Base-by-base conservation (phyloP, 73 alveolate genomes). In the Tetrahymena borealis region DNA sequence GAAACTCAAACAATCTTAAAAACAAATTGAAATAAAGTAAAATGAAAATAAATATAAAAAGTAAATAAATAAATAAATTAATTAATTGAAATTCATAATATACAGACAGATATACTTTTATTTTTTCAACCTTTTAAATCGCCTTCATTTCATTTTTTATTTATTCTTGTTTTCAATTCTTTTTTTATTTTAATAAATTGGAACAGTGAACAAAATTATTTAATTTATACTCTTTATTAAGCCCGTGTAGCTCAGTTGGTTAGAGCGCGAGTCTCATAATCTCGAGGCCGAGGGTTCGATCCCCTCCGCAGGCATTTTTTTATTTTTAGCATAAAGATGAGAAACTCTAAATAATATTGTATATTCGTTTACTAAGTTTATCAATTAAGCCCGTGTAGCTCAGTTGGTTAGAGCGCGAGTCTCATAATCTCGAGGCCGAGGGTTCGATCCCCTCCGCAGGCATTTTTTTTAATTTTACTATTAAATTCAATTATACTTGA, bases 371-470 rank as follows among this genome's bases (percentile, higher is more conserved):
- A n/a, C 28, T 15, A 60, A 60, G 10, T 2, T 18, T 60, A 60
- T 60, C 85, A 60, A 60, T 60, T 60, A 32, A 60, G 95, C 95
- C 93, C 93, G 90, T 93, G 95, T 93, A 93, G 95, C 95, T 93
- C 95, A 93, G 95, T 85, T 93, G 95, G 95, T 93, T 93, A 93
- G 95, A 93, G 95, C 95, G 95, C 95, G 95, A 93, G 95, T 93
- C 95, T 93, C 95, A 93, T 93, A 93, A 93, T 93, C 95, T 93
- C 95, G 95, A 93, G 95, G 95, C 91, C 95, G 95, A 79, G 95
- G 93, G 95, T 79, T 93, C 95, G 93, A 93, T 90, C 93, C 95
- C 93, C 95, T 79, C 95, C 95, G 91, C 77, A 93, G 93, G 95
- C 95, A 93, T 41, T 79, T 32, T 85, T 39, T 93, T 93, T n/a